Conservation (phyloP, 805 yeast genomes). For the Tetrapisispora arboricola region DNA sequence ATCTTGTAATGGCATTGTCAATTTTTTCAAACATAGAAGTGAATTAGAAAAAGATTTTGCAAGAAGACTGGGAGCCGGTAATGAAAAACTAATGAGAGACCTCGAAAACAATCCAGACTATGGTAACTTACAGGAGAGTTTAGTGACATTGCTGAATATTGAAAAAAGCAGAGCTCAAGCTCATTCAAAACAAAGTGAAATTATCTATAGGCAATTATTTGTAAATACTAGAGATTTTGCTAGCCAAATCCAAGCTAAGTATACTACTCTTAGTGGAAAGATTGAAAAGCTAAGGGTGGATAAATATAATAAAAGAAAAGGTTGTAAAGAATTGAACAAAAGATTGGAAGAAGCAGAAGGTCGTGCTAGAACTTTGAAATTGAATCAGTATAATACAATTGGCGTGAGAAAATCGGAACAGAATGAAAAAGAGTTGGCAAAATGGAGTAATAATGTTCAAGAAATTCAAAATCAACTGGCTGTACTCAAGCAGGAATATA, state of each 20-base stretch:
- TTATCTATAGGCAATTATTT: conserved; percentile 17
- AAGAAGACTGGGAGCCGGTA: conserved; percentile 26
- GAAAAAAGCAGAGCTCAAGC: conserved; percentile 23
- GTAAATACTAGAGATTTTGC: conserved; percentile 20
- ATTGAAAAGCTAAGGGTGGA: conserved; percentile 23
- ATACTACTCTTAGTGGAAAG: conserved; percentile 22
- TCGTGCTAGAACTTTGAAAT: conserved; percentile 21
- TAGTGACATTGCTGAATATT: conserved; percentile 10
- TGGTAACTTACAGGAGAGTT: conserved; percentile 18
- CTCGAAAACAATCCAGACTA: conserved; percentile 19
- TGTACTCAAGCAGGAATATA: conserved; percentile 24
- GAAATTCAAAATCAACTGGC: conserved; percentile 21
- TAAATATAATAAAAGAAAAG: conserved; percentile 21
- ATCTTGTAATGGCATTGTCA: conserved; percentile 18
- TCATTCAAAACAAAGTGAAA: conserved; percentile 25
- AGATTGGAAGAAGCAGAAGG: conserved; percentile 19
- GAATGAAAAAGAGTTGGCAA: conserved; percentile 20
- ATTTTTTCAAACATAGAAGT: conserved; percentile 22
- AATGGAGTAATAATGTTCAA: conserved; percentile 21
- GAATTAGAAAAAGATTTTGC: conserved; percentile 27
- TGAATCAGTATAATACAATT: conserved; percentile 24
- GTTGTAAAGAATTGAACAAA: conserved; percentile 20
- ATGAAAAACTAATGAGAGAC: conserved; percentile 19
- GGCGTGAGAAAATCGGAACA: conserved; percentile 21
- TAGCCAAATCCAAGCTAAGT: conserved; percentile 20